Evolutionary conservation across 345 rosid genomes (phyloP).

Genomic region (Draba incana): DNA sequence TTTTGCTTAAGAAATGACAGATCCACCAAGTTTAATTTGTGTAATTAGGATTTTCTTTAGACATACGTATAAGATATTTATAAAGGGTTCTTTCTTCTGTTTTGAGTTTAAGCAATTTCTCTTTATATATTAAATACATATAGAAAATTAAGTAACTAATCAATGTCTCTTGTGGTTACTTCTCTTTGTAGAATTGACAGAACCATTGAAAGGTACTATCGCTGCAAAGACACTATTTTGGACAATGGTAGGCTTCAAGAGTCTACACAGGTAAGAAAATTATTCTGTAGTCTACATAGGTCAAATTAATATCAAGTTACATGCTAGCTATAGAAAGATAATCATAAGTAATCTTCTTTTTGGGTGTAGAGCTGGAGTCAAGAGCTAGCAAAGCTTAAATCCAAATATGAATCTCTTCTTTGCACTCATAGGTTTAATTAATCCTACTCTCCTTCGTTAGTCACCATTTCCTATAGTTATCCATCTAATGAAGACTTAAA

Average conservation of each 20-base stretch:
- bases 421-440: conserved; percentile 66
- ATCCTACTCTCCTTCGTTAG: background rate
- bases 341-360: background rate
- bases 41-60: conserved; percentile 34
- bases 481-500: background rate
- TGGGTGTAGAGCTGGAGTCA: conserved; percentile 65
- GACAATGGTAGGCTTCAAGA: conserved; percentile 52
- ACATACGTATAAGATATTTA: conserved; percentile 40
- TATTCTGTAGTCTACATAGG: conserved; percentile 52
- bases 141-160: background rate
- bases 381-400: conserved; percentile 63
- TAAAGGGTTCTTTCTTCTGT: conserved; percentile 42
- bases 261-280: conserved; percentile 59
- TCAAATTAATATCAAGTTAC: conserved; percentile 6
- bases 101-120: background rate
- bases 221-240: conserved; percentile 53
- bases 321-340: background rate
- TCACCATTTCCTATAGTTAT: background rate
- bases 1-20: conserved; percentile 2
- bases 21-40: conserved; percentile 2
- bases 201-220: conserved; percentile 71
- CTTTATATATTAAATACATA: background rate
- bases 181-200: conserved; percentile 46
- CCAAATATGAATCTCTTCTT: conserved; percentile 69
- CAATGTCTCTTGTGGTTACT: conserved; percentile 1